A percentile compares a stretch with the other conserved stretches of the same genome.
These are phyloP conservation scores for Neopestalotiopsis sp. DNA, from an alignment of 2,329 filamentous ascomycete genomes.

Conservation along the genomic window DNA sequence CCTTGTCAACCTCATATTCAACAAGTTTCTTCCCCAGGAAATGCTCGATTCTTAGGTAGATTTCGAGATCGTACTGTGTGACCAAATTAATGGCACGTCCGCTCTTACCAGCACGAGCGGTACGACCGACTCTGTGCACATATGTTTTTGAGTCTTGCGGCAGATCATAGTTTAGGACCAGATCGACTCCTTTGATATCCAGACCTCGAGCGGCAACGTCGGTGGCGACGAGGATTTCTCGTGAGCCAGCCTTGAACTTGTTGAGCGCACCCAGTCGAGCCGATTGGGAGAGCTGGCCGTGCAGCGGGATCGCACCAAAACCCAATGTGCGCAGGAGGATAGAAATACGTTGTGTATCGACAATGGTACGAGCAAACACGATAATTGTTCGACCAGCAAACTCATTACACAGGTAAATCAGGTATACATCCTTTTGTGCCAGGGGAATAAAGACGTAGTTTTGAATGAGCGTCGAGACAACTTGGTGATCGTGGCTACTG, in stretches of 20 bases:
- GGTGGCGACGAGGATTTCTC: conserved; percentile 88
- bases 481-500: conserved; percentile 84
- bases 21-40: conserved; percentile 78
- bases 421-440: conserved; percentile 86
- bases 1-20: conserved; percentile 73
- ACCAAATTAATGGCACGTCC: conserved; percentile 82
- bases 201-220: conserved; percentile 93
- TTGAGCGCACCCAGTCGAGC: conserved; percentile 84
- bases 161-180: conserved; percentile 86
- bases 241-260: conserved; percentile 83
- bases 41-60: conserved; percentile 81
- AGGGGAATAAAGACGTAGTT: conserved; percentile 86
- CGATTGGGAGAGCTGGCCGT: conserved; percentile 89
- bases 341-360: conserved; percentile 85
- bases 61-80: conserved; percentile 77
- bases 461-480: conserved; percentile 86
- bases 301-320: conserved; percentile 88
- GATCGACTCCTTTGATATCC: conserved; percentile 89
- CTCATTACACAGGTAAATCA: conserved; percentile 86
- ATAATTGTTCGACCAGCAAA: conserved; percentile 86
- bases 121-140: conserved; percentile 87
- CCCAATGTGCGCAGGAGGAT: conserved; percentile 84
- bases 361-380: conserved; percentile 90
- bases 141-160: conserved; percentile 89
- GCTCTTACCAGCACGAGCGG: conserved; percentile 83